These are phyloP conservation scores for Candida gigantensis DNA, from an alignment of 1,139 yeast genomes.

Conservation along the genomic window DNA sequence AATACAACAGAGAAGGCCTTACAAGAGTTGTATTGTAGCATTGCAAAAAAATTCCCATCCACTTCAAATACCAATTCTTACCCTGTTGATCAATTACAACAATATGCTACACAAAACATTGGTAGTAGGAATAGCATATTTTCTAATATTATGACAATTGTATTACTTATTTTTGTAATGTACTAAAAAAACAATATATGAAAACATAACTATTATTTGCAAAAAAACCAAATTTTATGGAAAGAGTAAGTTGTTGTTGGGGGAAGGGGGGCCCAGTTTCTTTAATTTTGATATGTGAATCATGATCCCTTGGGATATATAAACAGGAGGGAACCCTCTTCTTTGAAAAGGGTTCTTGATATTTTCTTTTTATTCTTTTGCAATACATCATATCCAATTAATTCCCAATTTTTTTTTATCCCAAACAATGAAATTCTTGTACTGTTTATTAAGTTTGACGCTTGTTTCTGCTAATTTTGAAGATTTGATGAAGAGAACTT, in stretches of 20 bases:
- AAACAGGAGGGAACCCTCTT: too few relatives aligned
- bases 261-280: too few relatives aligned
- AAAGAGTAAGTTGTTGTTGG: too few relatives aligned
- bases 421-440: slow-evolving; percentile 1
- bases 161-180: too few relatives aligned
- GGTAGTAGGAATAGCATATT: too few relatives aligned
- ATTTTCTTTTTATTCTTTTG: neutral
- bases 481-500: neutral
- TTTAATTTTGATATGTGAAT: too few relatives aligned
- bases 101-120: neutral
- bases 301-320: too few relatives aligned
- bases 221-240: too few relatives aligned
- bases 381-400: neutral
- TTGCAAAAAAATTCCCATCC: slow-evolving; percentile 4
- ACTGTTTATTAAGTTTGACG: neutral
- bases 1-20: neutral
- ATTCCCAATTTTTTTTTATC: neutral
- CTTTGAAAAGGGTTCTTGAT: too few relatives aligned
- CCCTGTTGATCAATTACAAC: neutral
- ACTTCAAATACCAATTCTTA: neutral
- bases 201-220: too few relatives aligned
- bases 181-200: too few relatives aligned
- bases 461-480: neutral
- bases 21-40: slow-evolving; percentile 7
- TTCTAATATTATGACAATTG: too few relatives aligned